Evolutionary conservation across 768 basidiomycete species (phyloP), one percentile per base, ranked within the genome.

Genomic region (Heimioporus sp.): DNA sequence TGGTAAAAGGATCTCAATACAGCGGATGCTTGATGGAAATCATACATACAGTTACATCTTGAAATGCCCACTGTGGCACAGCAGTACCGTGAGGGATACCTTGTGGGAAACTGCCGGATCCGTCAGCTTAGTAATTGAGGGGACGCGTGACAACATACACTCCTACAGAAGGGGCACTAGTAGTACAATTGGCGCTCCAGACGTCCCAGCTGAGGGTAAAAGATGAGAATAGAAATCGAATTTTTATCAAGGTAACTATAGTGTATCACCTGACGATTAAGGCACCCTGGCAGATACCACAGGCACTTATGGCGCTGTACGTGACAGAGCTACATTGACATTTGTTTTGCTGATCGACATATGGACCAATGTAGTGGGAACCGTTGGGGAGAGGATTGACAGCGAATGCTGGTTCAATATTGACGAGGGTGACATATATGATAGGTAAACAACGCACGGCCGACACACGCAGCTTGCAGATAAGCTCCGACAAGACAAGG

Each of bases 41-140:
- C 62, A 39, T 35, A 36, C 77, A 43, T 60, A 77, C 76, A 60
- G 72, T 64, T 17, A 85, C 77, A 50, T 82, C 76, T 32, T 80
- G 66, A 54, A 78, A 87, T 12, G 84, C 84, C 85, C 85, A 87
- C 11, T 75, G 76, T 10, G 83, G 85, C 19, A 86, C 73, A 10
- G 71, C 67, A 2, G 79, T 72, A 10, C 75, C 76, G 1, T 59
- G 51, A 2, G 85, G 84, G 44, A 86, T 65, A n/a, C 65, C 59
- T 13, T 67, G 46, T 0, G 81, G 78, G 54, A 70, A 85, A 17
- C 80, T 80, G 39, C 48, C 16, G 51, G 7, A 38, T 28, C 21
- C 10, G 15, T 57, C 9, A 55, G 24, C 16, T 17, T 19, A 2
- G 20, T 15, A 11, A 34, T 42, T 20, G 28, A 9, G 2, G 36